These are phyloP conservation scores for Trametes maxima DNA, from an alignment of 768 basidiomycete genomes.

Conservation along the genomic window DNA sequence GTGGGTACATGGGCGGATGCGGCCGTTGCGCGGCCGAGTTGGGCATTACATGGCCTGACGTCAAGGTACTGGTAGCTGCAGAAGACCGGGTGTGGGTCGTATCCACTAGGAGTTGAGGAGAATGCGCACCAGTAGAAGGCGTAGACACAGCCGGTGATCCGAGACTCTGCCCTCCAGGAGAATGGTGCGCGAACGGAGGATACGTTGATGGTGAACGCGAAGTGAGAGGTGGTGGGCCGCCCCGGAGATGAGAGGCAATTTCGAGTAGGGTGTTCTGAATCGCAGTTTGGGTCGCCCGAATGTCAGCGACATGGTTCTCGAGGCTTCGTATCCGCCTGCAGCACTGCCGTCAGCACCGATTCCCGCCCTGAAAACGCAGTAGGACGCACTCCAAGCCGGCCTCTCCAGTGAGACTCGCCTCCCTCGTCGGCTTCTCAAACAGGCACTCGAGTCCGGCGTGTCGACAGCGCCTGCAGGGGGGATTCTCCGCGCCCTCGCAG, in stretches of 20 bases:
- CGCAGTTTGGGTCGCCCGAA: slow-evolving; percentile 67
- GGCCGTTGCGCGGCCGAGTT: slow-evolving; percentile 10
- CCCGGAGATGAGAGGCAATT: slow-evolving; percentile 77
- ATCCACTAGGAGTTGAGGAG: slow-evolving; percentile 30
- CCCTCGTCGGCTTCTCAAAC: slow-evolving; percentile 91
- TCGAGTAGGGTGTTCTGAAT: slow-evolving; percentile 84
- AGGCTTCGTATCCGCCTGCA: slow-evolving; percentile 86
- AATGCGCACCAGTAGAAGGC: slow-evolving; percentile 38
- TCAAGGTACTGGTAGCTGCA: slow-evolving; percentile 34
- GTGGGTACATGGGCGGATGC: slow-evolving; percentile 19
- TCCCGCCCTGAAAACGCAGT: slow-evolving; percentile 20
- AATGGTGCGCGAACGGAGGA: slow-evolving; percentile 60
- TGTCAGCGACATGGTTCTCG: slow-evolving; percentile 84
- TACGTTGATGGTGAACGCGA: slow-evolving; percentile 69
- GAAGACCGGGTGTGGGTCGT: slow-evolving; percentile 27
- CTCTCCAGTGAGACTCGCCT: slow-evolving; percentile 85
- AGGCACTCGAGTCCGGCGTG: slow-evolving; percentile 90
- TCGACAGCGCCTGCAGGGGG: slow-evolving; percentile 93
- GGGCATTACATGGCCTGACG: slow-evolving; percentile 19
- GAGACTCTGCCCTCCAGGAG: slow-evolving; percentile 67
- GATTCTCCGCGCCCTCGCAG: slow-evolving; percentile 94
- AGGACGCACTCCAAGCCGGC: slow-evolving; percentile 83
- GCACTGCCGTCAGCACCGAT: neutral
- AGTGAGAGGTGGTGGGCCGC: slow-evolving; percentile 39
- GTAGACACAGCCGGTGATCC: slow-evolving; percentile 49